Base-by-base conservation (phyloP, 176 grass and related monocot species). In the Carex littledalei region DNA sequence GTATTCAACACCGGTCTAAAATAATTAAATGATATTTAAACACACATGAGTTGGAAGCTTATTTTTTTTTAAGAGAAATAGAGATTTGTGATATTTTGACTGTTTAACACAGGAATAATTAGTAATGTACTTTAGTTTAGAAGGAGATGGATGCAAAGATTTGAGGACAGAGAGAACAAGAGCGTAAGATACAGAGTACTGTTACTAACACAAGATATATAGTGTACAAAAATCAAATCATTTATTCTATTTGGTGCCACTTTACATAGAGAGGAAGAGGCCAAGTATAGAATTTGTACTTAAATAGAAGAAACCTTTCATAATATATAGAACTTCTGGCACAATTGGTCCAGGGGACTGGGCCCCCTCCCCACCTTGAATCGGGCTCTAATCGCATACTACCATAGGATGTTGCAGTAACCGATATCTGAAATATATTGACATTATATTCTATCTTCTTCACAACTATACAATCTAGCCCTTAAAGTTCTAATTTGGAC, bases 401-500 rank as follows among this genome's bases (percentile, higher is more conserved):
- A 6, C 29, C 65, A 18, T 68, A 68, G 12, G 13, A 68, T 68
- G 22, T 37, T 34, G 39, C 68, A 47, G 68, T 49, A 20, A 45
- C 39, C 1, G 16, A 37, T 39, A 72, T 47, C 4, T 72, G 17
- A 3, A 72, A 72, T 72, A 72, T 47, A 18, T 49, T 8, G 17
- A 72, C 39, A 72, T 72, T 47, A 72, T 72, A 72, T 70, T 70
- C 67, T 47, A 18, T 20, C 34, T 72, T 72, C 68, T 72, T 72
- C 17, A 72, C 3, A 72, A 72, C 18, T 21, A 18, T 47, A 67
- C 10, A 31, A 67, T 32, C 31, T 67, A 68, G 65, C 65, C 65
- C 32, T 32, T 37, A 37, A 68, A 68, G 14, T 34, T 68, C 13
- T 37, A 68, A 15, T 68, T 17, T 12, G 65, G 65, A 68, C 65